Evolutionary conservation across 2,329 filamentous ascomycete genomes (phyloP), one percentile per base, ranked within the genome.

Genomic region (Teratosphaeria pseudoeucalypti): DNA sequence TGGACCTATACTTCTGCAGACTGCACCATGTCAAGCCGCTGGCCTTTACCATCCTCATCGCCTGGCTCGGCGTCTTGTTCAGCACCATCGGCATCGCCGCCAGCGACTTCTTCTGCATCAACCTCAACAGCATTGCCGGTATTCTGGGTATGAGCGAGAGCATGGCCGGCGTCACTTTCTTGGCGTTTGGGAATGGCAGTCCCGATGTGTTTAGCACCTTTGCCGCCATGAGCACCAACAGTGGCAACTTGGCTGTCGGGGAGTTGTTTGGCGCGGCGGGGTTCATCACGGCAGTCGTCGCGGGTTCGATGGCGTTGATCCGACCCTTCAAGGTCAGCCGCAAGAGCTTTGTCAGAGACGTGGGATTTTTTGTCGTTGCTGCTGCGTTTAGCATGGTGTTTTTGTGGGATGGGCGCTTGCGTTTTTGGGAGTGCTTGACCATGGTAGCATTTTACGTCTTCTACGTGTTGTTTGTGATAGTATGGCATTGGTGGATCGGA

Each of bases 141-240:
- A 85, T 96, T 57, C 80, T 97, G 32, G 92, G 92, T 23, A 87
- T 99, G 78, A 96, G 92, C 73, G 92, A 99, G 77, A 97, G 90
- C 73, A 82, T 99, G 75, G 91, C 94, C 0, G 94, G 94, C 39
- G 95, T 99, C 32, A 99, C 94, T 0, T 95, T 99, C 69, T 78
- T 99, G 57, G 94, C 94, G 9, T 95, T 99, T 75, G 94, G 94
- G 64, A 99, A 99, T 78, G 94, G 94, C 57, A 97, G 92, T 62
- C 94, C 94, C 2, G 94, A 99, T 74, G 92, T 99, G 54, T 99
- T 99, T 75, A 96, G 92, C 65, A 99, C 94, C 2, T 97, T 99
- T 76, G 94, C 94, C 16, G 95, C 94, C 66, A 97, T 99, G 90
- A 87, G 86, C 69, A 96, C 92, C 27, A 90, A 97, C 70, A 96